Conservation (phyloP, 805 yeast species). For the Isabelozyma gotoi region DNA sequence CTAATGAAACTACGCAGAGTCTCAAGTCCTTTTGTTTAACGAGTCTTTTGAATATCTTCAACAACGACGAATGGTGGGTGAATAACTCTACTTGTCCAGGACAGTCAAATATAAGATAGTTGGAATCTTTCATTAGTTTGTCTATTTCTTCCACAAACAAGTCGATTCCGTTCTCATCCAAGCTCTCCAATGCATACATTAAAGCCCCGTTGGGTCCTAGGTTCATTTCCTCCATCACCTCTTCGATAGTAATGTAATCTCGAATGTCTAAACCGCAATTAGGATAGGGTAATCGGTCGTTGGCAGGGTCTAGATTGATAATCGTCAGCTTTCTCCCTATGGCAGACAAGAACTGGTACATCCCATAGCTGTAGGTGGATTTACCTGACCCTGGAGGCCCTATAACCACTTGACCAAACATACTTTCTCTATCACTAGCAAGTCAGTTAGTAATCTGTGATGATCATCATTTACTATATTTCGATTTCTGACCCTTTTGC, state of each 20-base stretch:
- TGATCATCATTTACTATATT: background rate
- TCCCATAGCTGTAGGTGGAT: slow-evolving; percentile 91
- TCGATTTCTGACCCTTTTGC: background rate
- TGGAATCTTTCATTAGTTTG: slow-evolving; percentile 49
- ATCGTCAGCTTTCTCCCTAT: slow-evolving; percentile 89
- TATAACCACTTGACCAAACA: slow-evolving; percentile 87
- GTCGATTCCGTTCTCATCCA: slow-evolving; percentile 45
- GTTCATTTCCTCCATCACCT: slow-evolving; percentile 67
- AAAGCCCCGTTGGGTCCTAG: slow-evolving; percentile 92
- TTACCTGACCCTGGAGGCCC: slow-evolving; percentile 99
- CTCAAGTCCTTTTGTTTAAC: slow-evolving; percentile 61
- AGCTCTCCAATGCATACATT: slow-evolving; percentile 73
- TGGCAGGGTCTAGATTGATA: slow-evolving; percentile 90
- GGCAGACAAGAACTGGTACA: slow-evolving; percentile 88
- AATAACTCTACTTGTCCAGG: slow-evolving; percentile 97
- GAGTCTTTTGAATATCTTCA: slow-evolving; percentile 62
- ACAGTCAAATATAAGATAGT: slow-evolving; percentile 79
- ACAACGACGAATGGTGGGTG: slow-evolving; percentile 81
- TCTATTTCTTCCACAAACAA: slow-evolving; percentile 57
- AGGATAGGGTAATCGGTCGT: slow-evolving; percentile 68
- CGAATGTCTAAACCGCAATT: slow-evolving; percentile 71
- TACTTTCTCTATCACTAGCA: slow-evolving; percentile 7
- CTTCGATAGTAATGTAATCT: slow-evolving; percentile 73
- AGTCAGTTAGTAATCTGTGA: background rate
- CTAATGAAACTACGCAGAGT: slow-evolving; percentile 78